phyloP scores from a whole-genome alignment of 2,329 filamentous ascomycete species.

The Clathrospora elynae region DNA sequence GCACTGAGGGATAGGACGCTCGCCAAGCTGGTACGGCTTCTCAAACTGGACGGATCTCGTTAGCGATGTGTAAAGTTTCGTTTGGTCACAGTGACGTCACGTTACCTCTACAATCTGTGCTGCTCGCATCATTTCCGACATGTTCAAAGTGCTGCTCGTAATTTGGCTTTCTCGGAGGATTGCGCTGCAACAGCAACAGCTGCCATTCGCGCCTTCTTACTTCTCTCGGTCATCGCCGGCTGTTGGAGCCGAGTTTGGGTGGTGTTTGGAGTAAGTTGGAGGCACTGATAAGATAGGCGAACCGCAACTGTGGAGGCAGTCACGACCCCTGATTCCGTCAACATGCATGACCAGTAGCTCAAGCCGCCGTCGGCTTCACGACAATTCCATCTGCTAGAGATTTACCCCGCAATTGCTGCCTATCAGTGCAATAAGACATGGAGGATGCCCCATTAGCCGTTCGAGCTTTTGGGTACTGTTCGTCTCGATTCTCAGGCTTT shows the following conservation, averaged over 20 bases:
- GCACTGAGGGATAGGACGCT: conserved; percentile 22
- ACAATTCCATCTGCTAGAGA: conserved; percentile 6
- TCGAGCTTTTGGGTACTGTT: too few species aligned
- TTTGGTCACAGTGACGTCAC: conserved; percentile 11
- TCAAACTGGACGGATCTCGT: conserved; percentile 14
- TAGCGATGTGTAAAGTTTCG: background rate
- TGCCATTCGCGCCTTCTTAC: background rate
- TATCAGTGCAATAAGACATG: conserved; percentile 12
- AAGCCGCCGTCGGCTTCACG: conserved; percentile 13
- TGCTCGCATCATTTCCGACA: conserved; percentile 23
- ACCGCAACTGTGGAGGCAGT: background rate
- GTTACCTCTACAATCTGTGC: conserved; percentile 26
- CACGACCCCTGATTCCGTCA: background rate
- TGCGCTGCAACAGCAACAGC: background rate
- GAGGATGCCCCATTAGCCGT: background rate
- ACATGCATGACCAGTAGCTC: conserved; percentile 1
- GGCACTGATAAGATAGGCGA: conserved; percentile 7
- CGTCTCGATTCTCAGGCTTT: too few species aligned
- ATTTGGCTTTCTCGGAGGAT: background rate
- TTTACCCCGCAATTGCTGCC: conserved; percentile 20
- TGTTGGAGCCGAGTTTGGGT: background rate
- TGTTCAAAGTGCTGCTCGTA: background rate
- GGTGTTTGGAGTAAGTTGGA: conserved; percentile 9
- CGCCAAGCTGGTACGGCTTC: conserved; percentile 23
- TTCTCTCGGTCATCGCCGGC: background rate